A percentile compares a stretch with the other conserved stretches of the same genome.
Conservation (phyloP, 2,329 filamentous ascomycete genomes). For the Hypoxylon sp. region DNA sequence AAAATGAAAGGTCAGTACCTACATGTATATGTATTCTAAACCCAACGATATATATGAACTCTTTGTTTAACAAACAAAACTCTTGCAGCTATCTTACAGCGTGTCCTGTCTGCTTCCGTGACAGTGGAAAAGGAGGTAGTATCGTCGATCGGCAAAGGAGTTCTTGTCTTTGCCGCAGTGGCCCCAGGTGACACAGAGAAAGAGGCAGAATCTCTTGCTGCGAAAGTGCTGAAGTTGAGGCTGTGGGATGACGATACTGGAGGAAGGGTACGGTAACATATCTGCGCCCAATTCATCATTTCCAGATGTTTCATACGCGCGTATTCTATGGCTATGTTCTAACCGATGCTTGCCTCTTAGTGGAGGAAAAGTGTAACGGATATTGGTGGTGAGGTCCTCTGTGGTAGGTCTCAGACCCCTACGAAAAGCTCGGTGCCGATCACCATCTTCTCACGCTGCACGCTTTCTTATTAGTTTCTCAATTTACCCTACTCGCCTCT, state of each 20-base stretch:
- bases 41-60: conserved; percentile 4
- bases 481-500: conserved; percentile 93
- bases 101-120: conserved; percentile 95
- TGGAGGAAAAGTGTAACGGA: conserved; percentile 95
- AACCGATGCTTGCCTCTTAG: conserved; percentile 60
- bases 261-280: conserved; percentile 66
- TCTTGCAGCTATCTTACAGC: conserved; percentile 84
- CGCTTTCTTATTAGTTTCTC: conserved; percentile 79
- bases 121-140: conserved; percentile 92
- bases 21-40: not conserved
- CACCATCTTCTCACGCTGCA: conserved; percentile 9
- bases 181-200: conserved; percentile 91
- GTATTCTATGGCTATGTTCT: conserved; percentile 37
- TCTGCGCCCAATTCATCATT: conserved; percentile 22
- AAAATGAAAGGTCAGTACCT: conserved; percentile 58
- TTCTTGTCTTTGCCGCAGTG: conserved; percentile 92
- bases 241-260: conserved; percentile 89
- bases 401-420: conserved; percentile 71
- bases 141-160: conserved; percentile 89
- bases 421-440: not conserved
- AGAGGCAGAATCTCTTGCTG: conserved; percentile 85
- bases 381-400: conserved; percentile 92
- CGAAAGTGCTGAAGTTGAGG: conserved; percentile 90
- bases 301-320: conserved; percentile 25
- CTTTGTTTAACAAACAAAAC: conserved; percentile 32